phyloP scores from a whole-genome alignment of 208 protist genomes.

The Strigomonas galati region DNA sequence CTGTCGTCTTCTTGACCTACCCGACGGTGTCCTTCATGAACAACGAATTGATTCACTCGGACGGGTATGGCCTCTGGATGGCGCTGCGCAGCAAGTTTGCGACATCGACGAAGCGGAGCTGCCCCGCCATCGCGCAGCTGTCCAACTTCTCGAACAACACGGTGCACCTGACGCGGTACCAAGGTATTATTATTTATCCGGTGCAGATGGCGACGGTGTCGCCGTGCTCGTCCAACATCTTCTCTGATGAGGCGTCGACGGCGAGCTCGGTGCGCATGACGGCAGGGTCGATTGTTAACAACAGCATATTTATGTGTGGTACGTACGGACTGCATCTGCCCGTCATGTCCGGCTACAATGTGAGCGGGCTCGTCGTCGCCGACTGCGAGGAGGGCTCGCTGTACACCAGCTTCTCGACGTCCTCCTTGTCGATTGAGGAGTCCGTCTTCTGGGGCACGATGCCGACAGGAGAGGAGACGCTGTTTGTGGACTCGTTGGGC shows the following conservation, averaged over 20 bases:
- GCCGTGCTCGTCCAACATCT: slow-evolving; percentile 20
- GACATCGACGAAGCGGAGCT: slow-evolving; percentile 16
- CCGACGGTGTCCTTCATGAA: slow-evolving; percentile 20
- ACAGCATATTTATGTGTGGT: slow-evolving; percentile 28
- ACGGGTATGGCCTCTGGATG: slow-evolving; percentile 37
- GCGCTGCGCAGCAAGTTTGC: slow-evolving; percentile 30
- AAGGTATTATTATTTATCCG: slow-evolving; percentile 34
- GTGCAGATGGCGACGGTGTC: slow-evolving; percentile 26
- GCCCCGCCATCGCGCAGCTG: slow-evolving; percentile 19
- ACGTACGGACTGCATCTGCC: slow-evolving; percentile 35
- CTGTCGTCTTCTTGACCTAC: slow-evolving; percentile 27
- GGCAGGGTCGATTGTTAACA: slow-evolving; percentile 20
- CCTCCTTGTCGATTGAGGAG: neutral
- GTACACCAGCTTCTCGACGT: slow-evolving; percentile 26
- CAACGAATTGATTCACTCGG: slow-evolving; percentile 22
- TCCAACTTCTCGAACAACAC: slow-evolving; percentile 20
- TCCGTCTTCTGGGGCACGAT: neutral
- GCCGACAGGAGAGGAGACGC: neutral
- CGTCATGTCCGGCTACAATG: slow-evolving; percentile 27
- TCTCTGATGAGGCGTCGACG: neutral
- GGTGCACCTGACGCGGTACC: slow-evolving; percentile 21
- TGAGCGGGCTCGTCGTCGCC: slow-evolving; percentile 16
- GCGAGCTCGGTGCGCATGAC: neutral
- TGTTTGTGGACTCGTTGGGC: neutral
- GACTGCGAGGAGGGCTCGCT: slow-evolving; percentile 22